Evolutionary conservation across 2,329 filamentous ascomycete species (phyloP), one percentile per base, ranked within the genome.

Genomic region (Fusarium phyllophilum): DNA sequence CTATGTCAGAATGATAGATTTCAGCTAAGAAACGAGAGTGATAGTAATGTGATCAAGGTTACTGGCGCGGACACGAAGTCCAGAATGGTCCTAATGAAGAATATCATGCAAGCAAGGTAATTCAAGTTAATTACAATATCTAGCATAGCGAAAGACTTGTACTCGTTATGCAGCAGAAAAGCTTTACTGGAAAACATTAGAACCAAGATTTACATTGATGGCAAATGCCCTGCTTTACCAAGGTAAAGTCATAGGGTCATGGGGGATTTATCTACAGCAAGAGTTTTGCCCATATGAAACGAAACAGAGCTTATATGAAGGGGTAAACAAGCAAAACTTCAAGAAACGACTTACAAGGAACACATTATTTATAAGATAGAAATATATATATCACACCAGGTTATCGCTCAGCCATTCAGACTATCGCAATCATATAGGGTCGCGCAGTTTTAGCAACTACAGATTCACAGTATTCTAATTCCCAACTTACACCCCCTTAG

Each of bases 261-360:
- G 14, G 22, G 44, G 29, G n/a, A 29, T 63, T n/a, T 56, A 41
- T 51, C 44, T 56, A 9, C 9, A 62, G 26, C 29, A 49, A 41
- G 38, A 56, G 38, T 69, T 29, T 41, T 36, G 33, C 34, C 22
- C 20, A 63, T 14, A 22, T 64, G 44, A 69, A 52, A 69, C 44
- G 44, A 69, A 52, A 69, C 44, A 68, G 17, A 44, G 36, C n/a
- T 49, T 24, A 20, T 22, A 49, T 12, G 38, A 22, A 31, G 29
- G n/a, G 8, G 26, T 38, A n/a, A 48, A 41, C n/a, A 48, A 26
- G 24, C 29, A 51, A 41, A 51, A 20, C 44, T 41, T 52, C 38
- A 13, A 51, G 18, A 39, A 20, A 17, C 39, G 20, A 39, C 24
- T 54, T 39, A 20, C 14, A 11, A 18, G n/a, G 41, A 26, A 24